These are phyloP conservation scores for Phascolomyces articulosus DNA, from an alignment of 371 early-diverging fungal genomes.

Conservation along the genomic window DNA sequence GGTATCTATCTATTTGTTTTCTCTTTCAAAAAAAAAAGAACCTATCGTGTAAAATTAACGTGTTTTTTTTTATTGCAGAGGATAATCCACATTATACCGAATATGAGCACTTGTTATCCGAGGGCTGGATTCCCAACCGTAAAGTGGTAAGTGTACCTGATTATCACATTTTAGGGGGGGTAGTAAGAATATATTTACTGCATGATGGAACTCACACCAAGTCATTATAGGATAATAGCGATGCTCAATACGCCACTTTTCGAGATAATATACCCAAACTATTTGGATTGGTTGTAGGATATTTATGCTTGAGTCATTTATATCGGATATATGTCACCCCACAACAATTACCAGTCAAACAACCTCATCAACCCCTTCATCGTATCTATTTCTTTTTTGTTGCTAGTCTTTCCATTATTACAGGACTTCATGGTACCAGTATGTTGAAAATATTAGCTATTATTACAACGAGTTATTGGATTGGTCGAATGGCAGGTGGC, in stretches of 20 bases:
- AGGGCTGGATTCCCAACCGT: slow-evolving; percentile 71
- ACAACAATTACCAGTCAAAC: slow-evolving; percentile 19
- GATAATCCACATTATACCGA: slow-evolving; percentile 58
- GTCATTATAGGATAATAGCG: slow-evolving; percentile 85
- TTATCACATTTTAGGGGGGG: too few relatives aligned
- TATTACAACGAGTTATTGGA: slow-evolving; percentile 60
- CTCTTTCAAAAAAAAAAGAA: background rate
- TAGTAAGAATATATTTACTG: too few relatives aligned
- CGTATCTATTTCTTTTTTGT: slow-evolving; percentile 54
- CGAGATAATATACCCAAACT: slow-evolving; percentile 75
- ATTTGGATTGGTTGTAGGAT: slow-evolving; percentile 48
- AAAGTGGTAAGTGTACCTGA: slow-evolving; percentile 40
- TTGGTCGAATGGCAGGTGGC: slow-evolving; percentile 58
- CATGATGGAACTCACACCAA: too few relatives aligned
- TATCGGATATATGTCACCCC: slow-evolving; percentile 25
- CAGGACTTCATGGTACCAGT: slow-evolving; percentile 57
- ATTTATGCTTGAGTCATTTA: slow-evolving; percentile 52
- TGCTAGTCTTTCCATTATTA: slow-evolving; percentile 66
- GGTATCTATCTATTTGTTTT: slow-evolving; percentile 32
- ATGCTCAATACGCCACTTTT: slow-evolving; percentile 83
- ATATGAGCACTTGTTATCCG: slow-evolving; percentile 55
- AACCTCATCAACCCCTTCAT: slow-evolving; percentile 33
- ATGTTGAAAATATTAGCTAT: slow-evolving; percentile 74
- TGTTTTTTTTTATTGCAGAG: slow-evolving; percentile 5
- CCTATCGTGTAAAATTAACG: background rate